Evolutionary conservation across 1,284 basidiomycete species (phyloP).

Genomic region (Ceratobasidium sp.): DNA sequence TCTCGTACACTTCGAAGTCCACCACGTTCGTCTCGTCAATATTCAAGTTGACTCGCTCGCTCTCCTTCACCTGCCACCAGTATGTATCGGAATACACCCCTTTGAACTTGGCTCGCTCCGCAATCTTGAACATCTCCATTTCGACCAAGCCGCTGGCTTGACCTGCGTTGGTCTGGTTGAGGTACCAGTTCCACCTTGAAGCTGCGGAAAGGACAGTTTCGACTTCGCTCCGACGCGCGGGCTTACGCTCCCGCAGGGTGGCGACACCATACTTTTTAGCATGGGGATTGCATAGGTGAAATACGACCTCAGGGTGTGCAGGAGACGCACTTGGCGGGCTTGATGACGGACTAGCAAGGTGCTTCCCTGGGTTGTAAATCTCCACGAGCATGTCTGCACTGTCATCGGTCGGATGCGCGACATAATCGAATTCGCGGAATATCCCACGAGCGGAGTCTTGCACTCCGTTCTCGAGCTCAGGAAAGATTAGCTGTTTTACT

Average conservation of each 20-base stretch:
- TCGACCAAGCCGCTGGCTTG: constrained; percentile 47
- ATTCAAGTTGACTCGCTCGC: not conserved
- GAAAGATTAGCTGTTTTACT: not conserved
- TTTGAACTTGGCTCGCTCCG: not conserved
- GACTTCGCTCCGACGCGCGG: not conserved
- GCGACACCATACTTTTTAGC: not conserved
- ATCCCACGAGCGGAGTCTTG: not conserved
- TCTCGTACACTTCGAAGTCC: constrained; percentile 49
- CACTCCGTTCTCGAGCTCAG: not conserved
- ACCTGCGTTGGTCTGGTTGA: constrained; percentile 56
- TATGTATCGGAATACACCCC: too few relatives aligned
- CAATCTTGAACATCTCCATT: constrained; percentile 19
- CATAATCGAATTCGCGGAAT: not conserved
- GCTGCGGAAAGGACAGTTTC: not conserved
- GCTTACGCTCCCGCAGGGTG: not conserved
- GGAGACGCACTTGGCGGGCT: not conserved
- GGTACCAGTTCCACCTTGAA: constrained; percentile 46
- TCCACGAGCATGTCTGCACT: not conserved
- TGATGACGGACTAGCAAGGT: not conserved
- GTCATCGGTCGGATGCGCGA: not conserved
- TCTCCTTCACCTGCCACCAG: not conserved
- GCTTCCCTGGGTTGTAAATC: not conserved
- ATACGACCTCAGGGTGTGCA: not conserved
- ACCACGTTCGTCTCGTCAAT: constrained; percentile 49
- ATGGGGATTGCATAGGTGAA: not conserved